Conservation (phyloP, 306 rosid species). For the Inga laurina region DNA sequence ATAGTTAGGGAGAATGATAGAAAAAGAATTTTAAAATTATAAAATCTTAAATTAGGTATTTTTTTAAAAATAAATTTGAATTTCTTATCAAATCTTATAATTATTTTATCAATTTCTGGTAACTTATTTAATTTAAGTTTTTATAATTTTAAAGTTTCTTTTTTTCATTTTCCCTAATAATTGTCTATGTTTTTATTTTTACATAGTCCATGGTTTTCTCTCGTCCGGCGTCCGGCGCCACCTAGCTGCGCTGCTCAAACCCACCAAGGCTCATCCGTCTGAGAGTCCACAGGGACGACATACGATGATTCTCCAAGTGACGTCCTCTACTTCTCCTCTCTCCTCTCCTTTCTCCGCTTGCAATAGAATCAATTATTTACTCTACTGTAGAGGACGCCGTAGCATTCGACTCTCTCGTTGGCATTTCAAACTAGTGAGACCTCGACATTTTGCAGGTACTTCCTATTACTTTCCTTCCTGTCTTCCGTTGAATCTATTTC, state of each 20-base stretch:
- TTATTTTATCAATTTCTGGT: no score
- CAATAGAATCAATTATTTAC: constrained; percentile 41
- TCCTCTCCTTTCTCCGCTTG: constrained; percentile 34
- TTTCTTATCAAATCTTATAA: no score
- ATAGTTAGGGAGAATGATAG: no score
- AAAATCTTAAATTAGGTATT: no score
- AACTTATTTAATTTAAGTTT: no score
- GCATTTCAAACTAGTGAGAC: constrained; percentile 21
- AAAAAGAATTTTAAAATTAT: no score
- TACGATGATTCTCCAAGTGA: constrained; percentile 14
- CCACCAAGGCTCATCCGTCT: not conserved
- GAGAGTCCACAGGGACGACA: not conserved
- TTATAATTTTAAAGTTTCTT: no score
- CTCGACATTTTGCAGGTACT: constrained; percentile 37
- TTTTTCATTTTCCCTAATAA: no score
- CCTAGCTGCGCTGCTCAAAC: not conserved
- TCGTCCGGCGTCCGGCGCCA: constrained; percentile 2
- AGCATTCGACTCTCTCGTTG: constrained; percentile 27
- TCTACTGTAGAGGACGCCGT: constrained; percentile 32
- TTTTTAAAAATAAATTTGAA: no score
- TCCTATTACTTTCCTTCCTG: not conserved
- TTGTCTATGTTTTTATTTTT: no score
- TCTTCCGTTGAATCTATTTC: not conserved
- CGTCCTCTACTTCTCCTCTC: constrained; percentile 31
- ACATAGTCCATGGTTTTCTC: not conserved